phyloP scores from a whole-genome alignment of 2,329 filamentous ascomycete species.

The Phialemoniopsis sp. region DNA sequence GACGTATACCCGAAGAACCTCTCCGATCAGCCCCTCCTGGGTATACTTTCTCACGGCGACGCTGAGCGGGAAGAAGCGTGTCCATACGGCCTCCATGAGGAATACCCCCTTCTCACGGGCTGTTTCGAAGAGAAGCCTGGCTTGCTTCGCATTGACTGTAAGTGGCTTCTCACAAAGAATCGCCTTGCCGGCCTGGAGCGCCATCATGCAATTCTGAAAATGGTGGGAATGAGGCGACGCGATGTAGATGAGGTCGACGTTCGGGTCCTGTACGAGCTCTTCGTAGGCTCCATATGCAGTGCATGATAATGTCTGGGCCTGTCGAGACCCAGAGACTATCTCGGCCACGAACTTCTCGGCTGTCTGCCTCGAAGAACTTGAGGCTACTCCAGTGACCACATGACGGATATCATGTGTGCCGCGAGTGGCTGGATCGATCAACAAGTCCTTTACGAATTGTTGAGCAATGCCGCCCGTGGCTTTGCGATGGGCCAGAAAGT shows the following conservation, averaged over 20 bases:
- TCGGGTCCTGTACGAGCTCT: conserved; percentile 70
- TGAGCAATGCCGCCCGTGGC: too few species aligned
- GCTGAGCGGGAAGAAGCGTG: conserved; percentile 78
- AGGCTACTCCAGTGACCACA: conserved; percentile 72
- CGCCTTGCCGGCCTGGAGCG: conserved; percentile 75
- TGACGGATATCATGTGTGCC: conserved; percentile 69
- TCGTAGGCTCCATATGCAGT: too few species aligned
- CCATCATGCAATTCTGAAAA: conserved; percentile 81
- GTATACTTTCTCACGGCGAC: conserved; percentile 67
- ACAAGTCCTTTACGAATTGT: too few species aligned
- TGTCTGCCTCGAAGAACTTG: conserved; percentile 64
- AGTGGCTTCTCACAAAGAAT: conserved; percentile 88
- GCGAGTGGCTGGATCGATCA: too few species aligned
- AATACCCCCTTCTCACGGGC: conserved; percentile 69
- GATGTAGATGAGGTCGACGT: conserved; percentile 81
- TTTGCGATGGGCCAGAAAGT: too few species aligned
- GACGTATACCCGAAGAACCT: conserved; percentile 39
- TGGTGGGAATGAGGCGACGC: conserved; percentile 88
- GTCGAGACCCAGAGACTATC: too few species aligned
- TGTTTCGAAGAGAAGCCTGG: conserved; percentile 64
- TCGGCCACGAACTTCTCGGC: conserved; percentile 73
- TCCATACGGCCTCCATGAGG: conserved; percentile 87
- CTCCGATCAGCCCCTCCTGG: conserved; percentile 46
- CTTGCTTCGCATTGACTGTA: conserved; percentile 75
- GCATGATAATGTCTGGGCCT: too few species aligned